phyloP scores from a whole-genome alignment of 2,329 filamentous ascomycete species.

The Colletotrichum graminicola region DNA sequence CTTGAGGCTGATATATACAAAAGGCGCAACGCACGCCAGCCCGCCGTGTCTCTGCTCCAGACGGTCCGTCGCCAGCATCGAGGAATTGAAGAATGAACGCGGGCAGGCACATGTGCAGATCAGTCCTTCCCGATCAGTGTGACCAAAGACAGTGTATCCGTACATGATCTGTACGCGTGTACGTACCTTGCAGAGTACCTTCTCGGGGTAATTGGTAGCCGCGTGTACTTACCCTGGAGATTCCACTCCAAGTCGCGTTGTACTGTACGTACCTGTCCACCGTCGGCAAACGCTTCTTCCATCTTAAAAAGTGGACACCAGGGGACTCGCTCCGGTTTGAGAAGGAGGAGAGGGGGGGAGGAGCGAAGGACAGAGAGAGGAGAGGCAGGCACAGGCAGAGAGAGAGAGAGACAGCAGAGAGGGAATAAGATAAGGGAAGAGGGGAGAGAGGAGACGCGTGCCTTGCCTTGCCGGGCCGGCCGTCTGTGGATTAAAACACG shows the following conservation, averaged over 20 bases:
- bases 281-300: conserved; percentile 42
- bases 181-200: background rate
- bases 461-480: conserved; percentile 4
- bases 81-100: background rate
- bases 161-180: background rate
- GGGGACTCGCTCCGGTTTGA: conserved; percentile 41
- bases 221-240: background rate
- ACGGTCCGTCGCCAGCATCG: background rate
- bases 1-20: background rate
- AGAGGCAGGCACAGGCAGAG: background rate
- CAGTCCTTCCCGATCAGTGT: background rate
- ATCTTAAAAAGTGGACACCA: conserved; percentile 42
- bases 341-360: conserved; percentile 8
- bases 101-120: background rate
- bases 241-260: background rate
- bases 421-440: background rate
- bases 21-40: background rate
- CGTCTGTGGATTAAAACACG: background rate
- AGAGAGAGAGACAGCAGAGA: background rate
- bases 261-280: conserved; percentile 6
- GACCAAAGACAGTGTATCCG: background rate
- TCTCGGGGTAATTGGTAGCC: background rate
- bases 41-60: background rate
- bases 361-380: background rate
- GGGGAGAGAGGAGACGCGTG: background rate